Conservation (phyloP, 495 filamentous ascomycete genomes). For the Aspergillus bertholletiae region DNA sequence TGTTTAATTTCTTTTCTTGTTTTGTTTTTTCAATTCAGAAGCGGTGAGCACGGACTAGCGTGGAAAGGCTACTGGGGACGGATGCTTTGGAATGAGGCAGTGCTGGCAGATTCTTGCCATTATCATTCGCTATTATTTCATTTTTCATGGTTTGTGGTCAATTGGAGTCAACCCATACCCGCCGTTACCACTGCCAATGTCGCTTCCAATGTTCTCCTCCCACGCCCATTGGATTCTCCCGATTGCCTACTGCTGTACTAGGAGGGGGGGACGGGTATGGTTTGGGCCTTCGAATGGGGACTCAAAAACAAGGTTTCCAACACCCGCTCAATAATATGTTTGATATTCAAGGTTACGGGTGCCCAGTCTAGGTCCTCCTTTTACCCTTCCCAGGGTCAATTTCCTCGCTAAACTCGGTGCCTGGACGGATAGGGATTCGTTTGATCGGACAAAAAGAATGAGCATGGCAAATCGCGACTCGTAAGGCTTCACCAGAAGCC, state of each 20-base stretch:
- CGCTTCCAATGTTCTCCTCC: slow-evolving; percentile 1
- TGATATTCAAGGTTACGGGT: not conserved
- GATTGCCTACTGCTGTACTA: not conserved
- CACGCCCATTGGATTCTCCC: slow-evolving; percentile 2
- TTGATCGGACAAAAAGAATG: too few species aligned
- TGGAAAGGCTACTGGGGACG: slow-evolving; percentile 11
- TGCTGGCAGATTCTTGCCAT: slow-evolving; percentile 15
- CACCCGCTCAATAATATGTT: not conserved
- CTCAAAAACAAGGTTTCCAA: slow-evolving; percentile 5
- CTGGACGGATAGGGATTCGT: too few species aligned
- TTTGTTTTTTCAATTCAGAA: slow-evolving; percentile 15
- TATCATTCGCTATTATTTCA: slow-evolving; percentile 5
- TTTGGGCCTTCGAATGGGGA: not conserved
- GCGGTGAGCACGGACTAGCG: slow-evolving; percentile 17
- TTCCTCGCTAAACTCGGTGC: too few species aligned
- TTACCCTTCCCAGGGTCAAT: not conserved
- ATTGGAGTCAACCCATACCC: slow-evolving; percentile 2
- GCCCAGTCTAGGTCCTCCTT: not conserved
- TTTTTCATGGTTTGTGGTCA: not conserved
- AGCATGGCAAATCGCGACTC: not conserved
- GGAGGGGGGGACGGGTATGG: not conserved
- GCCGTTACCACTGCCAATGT: slow-evolving; percentile 5
- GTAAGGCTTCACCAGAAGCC: not conserved
- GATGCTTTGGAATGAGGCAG: slow-evolving; percentile 23
- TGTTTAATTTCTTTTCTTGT: too few species aligned